A percentile compares a stretch with the other conserved stretches of the same genome.
These are phyloP conservation scores for Solanum medicagineum DNA, from an alignment of 257 asterid species.

Conservation along the genomic window DNA sequence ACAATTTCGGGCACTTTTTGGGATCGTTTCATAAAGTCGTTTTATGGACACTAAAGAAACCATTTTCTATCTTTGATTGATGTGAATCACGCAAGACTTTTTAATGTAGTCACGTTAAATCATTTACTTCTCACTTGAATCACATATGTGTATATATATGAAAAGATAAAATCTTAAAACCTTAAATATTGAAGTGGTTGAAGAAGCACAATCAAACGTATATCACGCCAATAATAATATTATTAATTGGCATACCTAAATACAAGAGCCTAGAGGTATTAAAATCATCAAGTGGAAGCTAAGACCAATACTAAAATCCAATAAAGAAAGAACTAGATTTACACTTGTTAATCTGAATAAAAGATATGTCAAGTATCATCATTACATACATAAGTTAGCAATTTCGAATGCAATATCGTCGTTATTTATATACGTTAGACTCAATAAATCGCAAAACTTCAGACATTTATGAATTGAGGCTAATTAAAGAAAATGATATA, in stretches of 20 bases:
- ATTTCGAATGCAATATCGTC: background rate
- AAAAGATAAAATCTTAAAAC: background rate
- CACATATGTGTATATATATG: background rate
- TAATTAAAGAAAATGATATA: background rate
- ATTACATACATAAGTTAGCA: background rate
- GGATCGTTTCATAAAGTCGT: too few species aligned
- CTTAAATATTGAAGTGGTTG: background rate
- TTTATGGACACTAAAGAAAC: too few species aligned
- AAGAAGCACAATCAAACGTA: background rate
- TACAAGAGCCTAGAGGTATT: background rate
- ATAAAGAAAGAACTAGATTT: background rate
- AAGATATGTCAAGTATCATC: background rate
- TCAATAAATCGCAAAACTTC: too few species aligned
- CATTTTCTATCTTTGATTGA: background rate
- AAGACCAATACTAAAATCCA: background rate
- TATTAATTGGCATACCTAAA: background rate
- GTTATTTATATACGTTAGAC: too few species aligned
- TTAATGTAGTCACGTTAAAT: background rate
- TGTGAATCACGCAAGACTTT: background rate
- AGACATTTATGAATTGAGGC: background rate
- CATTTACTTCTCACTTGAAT: background rate
- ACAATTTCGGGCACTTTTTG: too few species aligned
- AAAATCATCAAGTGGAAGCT: background rate
- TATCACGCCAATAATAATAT: background rate
- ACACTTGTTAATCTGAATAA: background rate